Base-by-base conservation (phyloP, 2,329 filamentous ascomycete genomes). In the Penicillium sumatraense region DNA sequence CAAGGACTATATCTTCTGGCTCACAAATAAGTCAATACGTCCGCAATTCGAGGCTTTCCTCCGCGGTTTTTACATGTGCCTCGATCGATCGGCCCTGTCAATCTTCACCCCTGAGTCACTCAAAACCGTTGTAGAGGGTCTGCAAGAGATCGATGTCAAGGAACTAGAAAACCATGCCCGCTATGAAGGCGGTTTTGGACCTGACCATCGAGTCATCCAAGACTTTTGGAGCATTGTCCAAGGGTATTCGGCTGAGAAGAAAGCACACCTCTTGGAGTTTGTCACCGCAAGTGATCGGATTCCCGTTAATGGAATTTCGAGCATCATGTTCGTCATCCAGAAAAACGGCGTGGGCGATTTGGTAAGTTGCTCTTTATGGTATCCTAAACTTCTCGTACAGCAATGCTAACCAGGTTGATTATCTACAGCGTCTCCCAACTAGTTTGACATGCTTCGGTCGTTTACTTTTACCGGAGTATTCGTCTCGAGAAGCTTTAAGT, bases 391-490 rank as follows among this genome's bases (percentile, higher is more conserved):
- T n/a, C 9, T 13, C 2, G 11, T 21, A 42, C 31, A 53, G 6
- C 23, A 38, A 21, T 26, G 10, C 21, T 41, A 57, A 40, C 59
- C n/a, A n/a, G n/a, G n/a, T 58, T 7, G 56, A 46, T 14, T 38
- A 26, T 14, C 56, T 35, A 52, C 41, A 76, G 72, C 71, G 78
- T 62, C 71, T 99, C 64, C 95, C 95, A 3, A 96, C 89, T 5
- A 93, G 91, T 58, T 89, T 92, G 67, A 99, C 95, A 0, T 99
- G 95, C 74, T 98, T 96, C 76, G 91, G 93, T 1, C 93, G 90
- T 45, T 75, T 99, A 42, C 76, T 96, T 61, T 73, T 99, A 58
- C 95, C 95, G 1, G 88, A 93, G 74, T 99, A 98, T 72, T 81
- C 78, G 51, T 85, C 84, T 35, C 85, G 81, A 68, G 86, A 89